Evolutionary conservation across 192 early-diverging fungal species (phyloP).

Genomic region (Geranomyces michiganensis): DNA sequence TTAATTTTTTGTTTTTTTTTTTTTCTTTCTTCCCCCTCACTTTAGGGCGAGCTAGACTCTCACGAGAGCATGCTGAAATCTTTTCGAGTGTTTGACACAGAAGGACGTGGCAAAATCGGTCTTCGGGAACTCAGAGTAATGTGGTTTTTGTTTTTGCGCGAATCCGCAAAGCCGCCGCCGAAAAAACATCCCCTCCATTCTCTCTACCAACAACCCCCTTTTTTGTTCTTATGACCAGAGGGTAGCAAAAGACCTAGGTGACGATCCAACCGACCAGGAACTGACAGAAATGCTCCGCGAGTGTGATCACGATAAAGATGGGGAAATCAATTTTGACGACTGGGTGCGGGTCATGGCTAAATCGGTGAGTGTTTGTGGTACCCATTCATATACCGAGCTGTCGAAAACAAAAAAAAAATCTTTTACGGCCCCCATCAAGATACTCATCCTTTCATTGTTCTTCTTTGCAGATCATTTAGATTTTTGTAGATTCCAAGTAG

Average conservation of each 20-base stretch:
- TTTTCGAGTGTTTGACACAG: slow-evolving; percentile 70
- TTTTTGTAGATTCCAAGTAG: too few relatives aligned
- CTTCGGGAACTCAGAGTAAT: slow-evolving; percentile 45
- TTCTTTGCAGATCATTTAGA: too few relatives aligned
- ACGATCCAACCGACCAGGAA: slow-evolving; percentile 67
- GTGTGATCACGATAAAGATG: slow-evolving; percentile 64
- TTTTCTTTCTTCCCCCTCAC: neutral
- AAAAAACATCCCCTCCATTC: too few relatives aligned
- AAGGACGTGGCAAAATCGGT: slow-evolving; percentile 59
- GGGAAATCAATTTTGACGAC: slow-evolving; percentile 66
- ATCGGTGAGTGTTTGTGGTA: slow-evolving; percentile 34
- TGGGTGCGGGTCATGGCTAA: slow-evolving; percentile 67
- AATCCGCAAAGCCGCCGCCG: neutral
- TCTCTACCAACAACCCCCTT: neutral
- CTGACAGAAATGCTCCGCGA: slow-evolving; percentile 70
- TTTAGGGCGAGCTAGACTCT: slow-evolving; percentile 49
- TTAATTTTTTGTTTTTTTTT: too few relatives aligned
- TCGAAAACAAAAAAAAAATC: too few relatives aligned
- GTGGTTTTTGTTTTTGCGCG: neutral
- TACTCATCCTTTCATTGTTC: too few relatives aligned
- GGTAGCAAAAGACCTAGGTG: slow-evolving; percentile 66
- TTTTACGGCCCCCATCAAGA: too few relatives aligned
- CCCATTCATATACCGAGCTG: too few relatives aligned
- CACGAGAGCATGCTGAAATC: slow-evolving; percentile 63
- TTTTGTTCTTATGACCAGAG: slow-evolving; percentile 30